Base-by-base conservation (phyloP, 2,329 filamentous ascomycete species). In the Penicillium sp. region DNA sequence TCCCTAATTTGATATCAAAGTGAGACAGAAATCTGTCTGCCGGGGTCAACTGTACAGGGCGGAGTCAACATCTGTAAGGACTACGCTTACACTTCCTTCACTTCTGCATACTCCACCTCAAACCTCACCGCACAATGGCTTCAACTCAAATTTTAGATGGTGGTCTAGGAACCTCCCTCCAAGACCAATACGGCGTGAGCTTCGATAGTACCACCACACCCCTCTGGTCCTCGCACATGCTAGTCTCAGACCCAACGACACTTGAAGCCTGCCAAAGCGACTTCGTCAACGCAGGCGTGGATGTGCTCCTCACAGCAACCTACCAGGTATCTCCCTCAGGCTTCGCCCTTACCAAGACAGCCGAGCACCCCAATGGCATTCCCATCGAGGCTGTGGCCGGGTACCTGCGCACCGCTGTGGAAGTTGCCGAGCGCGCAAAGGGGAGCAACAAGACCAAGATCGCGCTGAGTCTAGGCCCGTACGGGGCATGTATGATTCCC, bases 201-300 rank as follows among this genome's bases (percentile, higher is more conserved):
- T 86, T 86, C 62, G 67, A 69, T 42, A 64, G 51, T 31, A 48
- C 69, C 23, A 60, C 68, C 29, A 69, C 66, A 9, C 84, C 83
- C 0, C 74, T 86, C 31, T 86, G 84, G 84, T 85, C 84, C 0
- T 82, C 81, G 0, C 77, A 86, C 58, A 73, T 85, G 5, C 74
- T 86, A n/a, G 59, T 85, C 43, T 70, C 75, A 28, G 71, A 76
- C 52, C 74, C 71, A 2, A 54, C 69, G 6, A 79, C 74, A 0
- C 74, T 85, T 7, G 65, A 73, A 47, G 66, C 67, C 24, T 82
- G 79, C 60, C 82, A 85, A 59, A 59, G 61, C 42, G 76, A 77
- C 53, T 85, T 85, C 61, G 73, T 69, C 42, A 49, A 59, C 6
- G 75, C 78, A 1, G 81, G 80, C 28, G 77, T 78, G 45, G 80